Percentiles rank a stretch among this genome's conserved stretches.
Evolutionary conservation across 257 asterid species (phyloP).

Genomic region (Verbena officinalis): DNA sequence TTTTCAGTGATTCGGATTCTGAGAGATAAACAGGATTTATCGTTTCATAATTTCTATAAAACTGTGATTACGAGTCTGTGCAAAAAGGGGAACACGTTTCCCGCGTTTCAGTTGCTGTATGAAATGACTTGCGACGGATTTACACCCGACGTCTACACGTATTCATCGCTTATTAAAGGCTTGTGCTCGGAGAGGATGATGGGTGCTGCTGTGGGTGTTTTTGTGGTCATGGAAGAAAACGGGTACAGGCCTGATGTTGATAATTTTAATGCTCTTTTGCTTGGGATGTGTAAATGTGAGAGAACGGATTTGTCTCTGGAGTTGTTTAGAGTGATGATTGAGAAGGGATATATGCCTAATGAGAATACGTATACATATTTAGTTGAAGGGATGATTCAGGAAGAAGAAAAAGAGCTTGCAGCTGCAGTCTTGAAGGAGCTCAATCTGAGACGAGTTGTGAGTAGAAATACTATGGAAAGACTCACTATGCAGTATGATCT

Average conservation of each 20-base stretch:
- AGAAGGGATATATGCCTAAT: slow-evolving; percentile 64
- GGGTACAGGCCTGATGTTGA: slow-evolving; percentile 61
- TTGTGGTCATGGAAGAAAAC: slow-evolving; percentile 62
- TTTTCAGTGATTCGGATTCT: slow-evolving; percentile 63
- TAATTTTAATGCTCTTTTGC: slow-evolving; percentile 71
- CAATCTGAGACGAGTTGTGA: slow-evolving; percentile 54
- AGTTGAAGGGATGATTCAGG: slow-evolving; percentile 75
- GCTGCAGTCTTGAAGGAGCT: slow-evolving; percentile 59
- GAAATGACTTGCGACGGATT: slow-evolving; percentile 66
- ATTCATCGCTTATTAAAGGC: slow-evolving; percentile 81
- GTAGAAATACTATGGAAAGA: slow-evolving; percentile 60
- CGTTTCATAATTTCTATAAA: slow-evolving; percentile 60
- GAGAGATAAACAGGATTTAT: slow-evolving; percentile 50
- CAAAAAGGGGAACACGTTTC: slow-evolving; percentile 69
- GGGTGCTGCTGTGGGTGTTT: slow-evolving; percentile 61
- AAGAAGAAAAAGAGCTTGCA: slow-evolving; percentile 66
- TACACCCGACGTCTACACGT: slow-evolving; percentile 72
- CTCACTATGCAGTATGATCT: slow-evolving; percentile 77
- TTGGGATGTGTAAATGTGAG: slow-evolving; percentile 76
- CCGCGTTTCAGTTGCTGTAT: slow-evolving; percentile 67
- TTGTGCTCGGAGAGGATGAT: slow-evolving; percentile 80
- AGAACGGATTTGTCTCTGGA: slow-evolving; percentile 73
- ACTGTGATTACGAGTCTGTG: slow-evolving; percentile 66
- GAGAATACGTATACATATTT: slow-evolving; percentile 78
- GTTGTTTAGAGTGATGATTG: slow-evolving; percentile 60